Conservation (phyloP, 2,329 filamentous ascomycete species). For the Leptographium flavum region DNA sequence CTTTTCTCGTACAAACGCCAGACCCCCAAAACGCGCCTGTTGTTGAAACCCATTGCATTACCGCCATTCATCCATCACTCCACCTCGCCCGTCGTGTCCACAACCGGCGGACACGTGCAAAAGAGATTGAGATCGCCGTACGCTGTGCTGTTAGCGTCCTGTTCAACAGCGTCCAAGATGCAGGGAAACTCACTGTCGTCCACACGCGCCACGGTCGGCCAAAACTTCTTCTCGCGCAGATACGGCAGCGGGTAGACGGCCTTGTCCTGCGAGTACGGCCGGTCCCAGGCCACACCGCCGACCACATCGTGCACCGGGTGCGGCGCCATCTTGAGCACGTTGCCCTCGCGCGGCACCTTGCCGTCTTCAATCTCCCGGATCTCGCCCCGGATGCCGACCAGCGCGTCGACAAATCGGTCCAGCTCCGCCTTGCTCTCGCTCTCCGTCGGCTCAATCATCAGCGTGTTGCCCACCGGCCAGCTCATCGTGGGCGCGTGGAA, state of each 20-base stretch:
- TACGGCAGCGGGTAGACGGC: constrained; percentile 78
- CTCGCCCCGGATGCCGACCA: constrained; percentile 75
- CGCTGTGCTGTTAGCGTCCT: constrained; percentile 36
- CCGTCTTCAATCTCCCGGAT: constrained; percentile 76
- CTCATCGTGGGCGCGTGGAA: constrained; percentile 97
- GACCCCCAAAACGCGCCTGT: too few relatives aligned
- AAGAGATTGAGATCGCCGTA: constrained; percentile 89
- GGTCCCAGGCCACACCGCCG: constrained; percentile 56
- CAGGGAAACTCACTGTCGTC: constrained; percentile 57
- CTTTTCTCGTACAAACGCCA: too few relatives aligned
- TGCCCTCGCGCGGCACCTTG: constrained; percentile 56
- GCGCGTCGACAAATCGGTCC: constrained; percentile 81
- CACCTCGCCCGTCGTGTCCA: constrained; percentile 35
- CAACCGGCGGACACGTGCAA: constrained; percentile 83
- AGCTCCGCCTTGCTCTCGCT: constrained; percentile 85
- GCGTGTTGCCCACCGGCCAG: constrained; percentile 86
- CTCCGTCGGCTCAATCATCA: constrained; percentile 97
- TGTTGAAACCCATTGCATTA: constrained; percentile 1
- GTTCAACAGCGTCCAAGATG: too few relatives aligned
- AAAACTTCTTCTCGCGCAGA: constrained; percentile 93
- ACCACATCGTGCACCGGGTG: constrained; percentile 76
- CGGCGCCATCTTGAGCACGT: constrained; percentile 79
- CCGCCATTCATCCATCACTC: too few relatives aligned
- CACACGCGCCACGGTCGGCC: constrained; percentile 74
- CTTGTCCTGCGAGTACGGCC: constrained; percentile 66